phyloP scores from a whole-genome alignment of 148 eudicot genomes.

The Persicaria maculosa region DNA sequence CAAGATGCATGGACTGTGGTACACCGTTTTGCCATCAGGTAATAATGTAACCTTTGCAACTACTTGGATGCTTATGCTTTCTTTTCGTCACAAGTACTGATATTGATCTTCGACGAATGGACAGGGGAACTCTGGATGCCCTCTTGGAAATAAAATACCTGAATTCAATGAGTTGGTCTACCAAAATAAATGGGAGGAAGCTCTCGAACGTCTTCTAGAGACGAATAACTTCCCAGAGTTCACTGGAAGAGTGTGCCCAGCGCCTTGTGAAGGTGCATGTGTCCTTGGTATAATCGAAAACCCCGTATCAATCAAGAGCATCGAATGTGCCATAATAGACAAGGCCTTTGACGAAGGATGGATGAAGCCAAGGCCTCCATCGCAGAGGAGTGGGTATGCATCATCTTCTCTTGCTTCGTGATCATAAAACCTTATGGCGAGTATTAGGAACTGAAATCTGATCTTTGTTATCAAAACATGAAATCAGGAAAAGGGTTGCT shows the following conservation, averaged over 20 bases:
- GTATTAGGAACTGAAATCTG: not conserved
- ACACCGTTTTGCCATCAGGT: constrained; percentile 99
- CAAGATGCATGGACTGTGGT: constrained; percentile 98
- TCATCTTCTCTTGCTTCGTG: not conserved
- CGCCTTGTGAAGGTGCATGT: constrained; percentile 98
- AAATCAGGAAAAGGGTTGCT: constrained; percentile 66
- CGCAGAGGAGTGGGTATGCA: constrained; percentile 64
- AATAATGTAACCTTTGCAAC: not conserved
- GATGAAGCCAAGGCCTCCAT: constrained; percentile 97
- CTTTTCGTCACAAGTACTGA: not conserved
- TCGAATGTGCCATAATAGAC: constrained; percentile 91
- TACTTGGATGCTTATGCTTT: not conserved
- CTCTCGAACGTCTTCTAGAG: constrained; percentile 81
- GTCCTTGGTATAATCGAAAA: constrained; percentile 96
- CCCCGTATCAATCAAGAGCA: constrained; percentile 88
- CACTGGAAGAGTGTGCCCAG: constrained; percentile 96
- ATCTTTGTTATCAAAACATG: not conserved
- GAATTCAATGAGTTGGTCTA: constrained; percentile 92
- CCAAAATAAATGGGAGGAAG: constrained; percentile 98
- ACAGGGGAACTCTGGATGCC: constrained; percentile 95
- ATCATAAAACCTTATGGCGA: not conserved
- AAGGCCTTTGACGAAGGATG: constrained; percentile 96
- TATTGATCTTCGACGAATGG: not conserved
- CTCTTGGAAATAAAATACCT: constrained; percentile 94
- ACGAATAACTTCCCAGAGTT: constrained; percentile 98